Percentiles rank a stretch among this genome's conserved stretches.
These are phyloP conservation scores for Moesziomyces sp. DNA, from an alignment of 1,284 basidiomycete species.

Conservation along the genomic window DNA sequence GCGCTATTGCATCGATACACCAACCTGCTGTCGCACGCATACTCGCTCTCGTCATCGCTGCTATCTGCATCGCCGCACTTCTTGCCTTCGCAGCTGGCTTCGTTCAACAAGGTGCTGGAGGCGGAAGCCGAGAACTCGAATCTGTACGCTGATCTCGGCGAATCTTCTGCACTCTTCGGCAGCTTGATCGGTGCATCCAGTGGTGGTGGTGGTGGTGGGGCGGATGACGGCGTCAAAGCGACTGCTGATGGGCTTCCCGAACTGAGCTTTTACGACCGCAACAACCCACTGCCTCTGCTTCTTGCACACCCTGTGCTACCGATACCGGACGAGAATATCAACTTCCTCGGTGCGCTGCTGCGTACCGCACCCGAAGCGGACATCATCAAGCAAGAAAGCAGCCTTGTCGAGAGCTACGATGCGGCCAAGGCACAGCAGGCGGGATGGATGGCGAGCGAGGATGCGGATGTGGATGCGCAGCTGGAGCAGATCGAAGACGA, in stretches of 20 bases:
- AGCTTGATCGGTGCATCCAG: slow-evolving; percentile 10
- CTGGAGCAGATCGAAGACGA: slow-evolving; percentile 33
- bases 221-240: slow-evolving; percentile 39
- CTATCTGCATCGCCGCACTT: slow-evolving; percentile 55
- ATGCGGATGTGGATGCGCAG: slow-evolving; percentile 21
- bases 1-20: slow-evolving; percentile 54
- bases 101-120: slow-evolving; percentile 55
- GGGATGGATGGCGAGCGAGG: background rate
- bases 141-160: slow-evolving; percentile 41
- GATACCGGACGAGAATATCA: slow-evolving; percentile 54
- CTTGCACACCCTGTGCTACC: slow-evolving; percentile 53
- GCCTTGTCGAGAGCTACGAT: slow-evolving; percentile 44
- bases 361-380: slow-evolving; percentile 57
- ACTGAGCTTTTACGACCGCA: slow-evolving; percentile 48
- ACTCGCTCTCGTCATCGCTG: slow-evolving; percentile 53
- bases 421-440: background rate
- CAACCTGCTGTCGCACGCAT: slow-evolving; percentile 56
- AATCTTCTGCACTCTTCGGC: slow-evolving; percentile 24
- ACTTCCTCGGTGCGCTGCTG: slow-evolving; percentile 57
- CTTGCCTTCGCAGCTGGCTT: slow-evolving; percentile 51
- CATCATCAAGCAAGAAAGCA: slow-evolving; percentile 35
- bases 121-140: slow-evolving; percentile 51
- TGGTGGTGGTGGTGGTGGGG: background rate
- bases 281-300: slow-evolving; percentile 42
- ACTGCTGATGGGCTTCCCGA: slow-evolving; percentile 48